phyloP scores from a whole-genome alignment of 495 filamentous ascomycete species.

The Chaetomidium leptoderma region DNA sequence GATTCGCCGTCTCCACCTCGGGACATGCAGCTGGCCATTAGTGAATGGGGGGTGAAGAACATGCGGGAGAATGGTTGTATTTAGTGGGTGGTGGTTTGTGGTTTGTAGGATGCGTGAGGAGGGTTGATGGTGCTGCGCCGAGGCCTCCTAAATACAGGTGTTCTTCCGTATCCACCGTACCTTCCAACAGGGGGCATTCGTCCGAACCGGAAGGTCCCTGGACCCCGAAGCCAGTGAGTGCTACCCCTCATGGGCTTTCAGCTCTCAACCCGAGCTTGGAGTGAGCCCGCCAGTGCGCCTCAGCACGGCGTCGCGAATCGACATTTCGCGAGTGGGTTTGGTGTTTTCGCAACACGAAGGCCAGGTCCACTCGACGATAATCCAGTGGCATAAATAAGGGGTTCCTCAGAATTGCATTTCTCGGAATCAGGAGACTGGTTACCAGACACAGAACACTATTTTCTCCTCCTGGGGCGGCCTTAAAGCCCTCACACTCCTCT shows the following conservation, averaged over 20 bases:
- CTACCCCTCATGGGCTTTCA: neutral
- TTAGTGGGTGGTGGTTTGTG: too few species aligned
- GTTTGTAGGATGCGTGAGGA: too few species aligned
- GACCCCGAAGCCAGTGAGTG: neutral
- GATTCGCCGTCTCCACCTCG: neutral
- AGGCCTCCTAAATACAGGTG: too few species aligned
- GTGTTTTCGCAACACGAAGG: too few species aligned
- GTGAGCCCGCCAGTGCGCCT: constrained; percentile 2
- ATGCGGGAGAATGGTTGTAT: too few species aligned
- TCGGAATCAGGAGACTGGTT: too few species aligned
- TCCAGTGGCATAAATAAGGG: neutral
- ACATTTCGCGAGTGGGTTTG: neutral
- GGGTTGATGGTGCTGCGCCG: too few species aligned
- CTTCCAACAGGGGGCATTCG: too few species aligned
- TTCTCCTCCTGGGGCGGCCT: too few species aligned
- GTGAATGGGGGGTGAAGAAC: neutral
- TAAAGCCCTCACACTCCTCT: neutral
- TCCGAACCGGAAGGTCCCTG: constrained; percentile 4
- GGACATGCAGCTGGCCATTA: neutral
- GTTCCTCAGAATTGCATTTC: neutral
- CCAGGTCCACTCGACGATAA: neutral
- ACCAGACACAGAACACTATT: too few species aligned
- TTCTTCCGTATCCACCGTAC: too few species aligned
- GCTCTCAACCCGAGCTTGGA: neutral
- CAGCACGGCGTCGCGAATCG: neutral